Evolutionary conservation across 768 basidiomycete species (phyloP), one percentile per base, ranked within the genome.

Genomic region (Pleurotus cornucopiae): DNA sequence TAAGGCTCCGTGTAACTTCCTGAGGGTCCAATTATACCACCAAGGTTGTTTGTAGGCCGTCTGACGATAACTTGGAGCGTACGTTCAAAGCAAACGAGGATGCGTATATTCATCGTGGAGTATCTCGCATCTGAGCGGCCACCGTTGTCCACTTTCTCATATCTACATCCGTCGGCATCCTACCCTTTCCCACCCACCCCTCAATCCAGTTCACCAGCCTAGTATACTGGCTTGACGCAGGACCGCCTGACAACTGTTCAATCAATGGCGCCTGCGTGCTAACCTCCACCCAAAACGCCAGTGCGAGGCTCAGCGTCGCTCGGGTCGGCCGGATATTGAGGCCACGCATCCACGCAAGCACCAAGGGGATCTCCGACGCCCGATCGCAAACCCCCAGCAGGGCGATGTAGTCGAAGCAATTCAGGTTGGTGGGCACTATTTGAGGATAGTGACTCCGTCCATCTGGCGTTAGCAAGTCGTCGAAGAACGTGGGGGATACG

Each of bases 231-330:
- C 70, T 69, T 47, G 67, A 67, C 59, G 61, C 70, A 44, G 60
- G 61, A 40, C 66, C 64, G n/a, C 70, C 65, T 49, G 62, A 69
- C 65, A 71, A 74, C 55, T 70, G 58, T 63, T 86, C 83, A 14
- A 89, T 67, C 59, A 86, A 62, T 46, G 86, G 84, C 11, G 82
- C 79, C 44, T 81, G 78, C 54, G 83, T 68, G 59, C 82, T 81
- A 26, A 88, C 82, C 64, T 93, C 89, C 5, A 76, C 77, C 83
- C 89, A 91, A 57, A 88, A 80, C 45, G 84, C 81, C 49, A 94
- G 64, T 18, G 83, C 82, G 0, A 83, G 64, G 1, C 83, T 78
- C 11, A 94, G 67, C 13, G 86, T 86, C 40, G 73, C 68, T 23
- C 63, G 67, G n/a, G 73, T 71, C 1, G 90, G 89, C 43, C 49